Conservation (phyloP, 768 basidiomycete genomes). For the Glaciozyma antarctica region DNA sequence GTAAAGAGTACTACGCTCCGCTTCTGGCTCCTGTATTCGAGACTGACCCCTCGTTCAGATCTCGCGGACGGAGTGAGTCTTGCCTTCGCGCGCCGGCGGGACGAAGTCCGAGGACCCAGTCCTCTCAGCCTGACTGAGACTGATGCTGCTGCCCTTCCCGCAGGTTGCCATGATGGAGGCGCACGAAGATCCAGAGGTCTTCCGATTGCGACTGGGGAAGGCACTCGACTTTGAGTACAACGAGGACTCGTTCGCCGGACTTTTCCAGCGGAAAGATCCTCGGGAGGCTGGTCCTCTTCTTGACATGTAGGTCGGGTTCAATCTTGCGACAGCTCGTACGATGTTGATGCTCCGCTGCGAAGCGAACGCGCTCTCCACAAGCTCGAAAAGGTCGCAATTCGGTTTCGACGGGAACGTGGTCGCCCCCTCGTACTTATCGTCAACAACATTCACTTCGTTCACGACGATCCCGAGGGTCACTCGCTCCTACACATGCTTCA, state of each 20-base stretch:
- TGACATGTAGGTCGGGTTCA: constrained; percentile 42
- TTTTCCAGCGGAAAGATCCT: constrained; percentile 76
- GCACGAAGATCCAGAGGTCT: constrained; percentile 78
- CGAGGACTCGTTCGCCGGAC: constrained; percentile 44
- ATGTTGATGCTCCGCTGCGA: constrained; percentile 34
- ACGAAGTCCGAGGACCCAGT: too few species aligned
- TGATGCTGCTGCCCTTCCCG: too few species aligned
- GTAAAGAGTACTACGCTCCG: constrained; percentile 13
- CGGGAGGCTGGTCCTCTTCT: constrained; percentile 72
- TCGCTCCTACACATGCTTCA: constrained; percentile 77
- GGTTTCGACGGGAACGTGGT: constrained; percentile 49
- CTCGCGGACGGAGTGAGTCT: constrained; percentile 41
- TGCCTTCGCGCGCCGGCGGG: too few species aligned
- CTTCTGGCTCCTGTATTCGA: background rate
- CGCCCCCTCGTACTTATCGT: constrained; percentile 69
- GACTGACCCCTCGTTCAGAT: background rate
- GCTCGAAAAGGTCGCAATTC: constrained; percentile 62
- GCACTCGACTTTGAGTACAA: constrained; percentile 77
- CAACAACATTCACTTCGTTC: constrained; percentile 67
- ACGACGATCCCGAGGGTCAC: constrained; percentile 58
- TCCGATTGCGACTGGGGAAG: constrained; percentile 69
- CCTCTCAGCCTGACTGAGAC: too few species aligned
- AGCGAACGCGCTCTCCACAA: constrained; percentile 70
- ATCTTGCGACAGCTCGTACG: background rate
- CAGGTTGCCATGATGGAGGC: constrained; percentile 71